Percentiles rank a stretch among this genome's conserved stretches.
phyloP scores from a whole-genome alignment of 306 rosid genomes.

The Albizia julibrissin region DNA sequence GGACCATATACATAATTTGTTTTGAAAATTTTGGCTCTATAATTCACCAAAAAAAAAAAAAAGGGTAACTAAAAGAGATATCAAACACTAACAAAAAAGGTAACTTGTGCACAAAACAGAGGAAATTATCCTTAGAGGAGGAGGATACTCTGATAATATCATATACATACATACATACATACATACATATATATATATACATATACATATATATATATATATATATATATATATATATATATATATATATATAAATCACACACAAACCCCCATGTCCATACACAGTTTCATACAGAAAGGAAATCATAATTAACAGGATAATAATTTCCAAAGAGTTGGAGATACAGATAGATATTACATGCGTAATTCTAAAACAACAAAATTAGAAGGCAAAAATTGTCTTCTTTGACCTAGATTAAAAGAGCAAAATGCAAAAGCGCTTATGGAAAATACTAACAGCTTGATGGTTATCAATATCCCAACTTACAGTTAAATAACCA shows the following conservation, averaged over 20 bases:
- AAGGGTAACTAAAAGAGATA: background rate
- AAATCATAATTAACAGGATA: slow-evolving; percentile 9
- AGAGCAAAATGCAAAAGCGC: slow-evolving; percentile 25
- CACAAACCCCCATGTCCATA: background rate
- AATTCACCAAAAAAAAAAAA: background rate
- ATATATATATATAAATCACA: too few species aligned
- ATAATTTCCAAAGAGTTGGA: slow-evolving; percentile 30
- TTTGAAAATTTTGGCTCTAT: background rate
- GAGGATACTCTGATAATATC: background rate
- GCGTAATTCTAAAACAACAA: background rate
- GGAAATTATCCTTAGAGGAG: slow-evolving; percentile 8
- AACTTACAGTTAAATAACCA: slow-evolving; percentile 43
- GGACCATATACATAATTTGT: background rate
- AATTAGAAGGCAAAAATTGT: slow-evolving; percentile 21
- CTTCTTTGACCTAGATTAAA: slow-evolving; percentile 1
- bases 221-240: too few species aligned
- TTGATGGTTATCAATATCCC: slow-evolving; percentile 41
- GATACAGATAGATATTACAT: slow-evolving; percentile 33
- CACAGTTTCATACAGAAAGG: slow-evolving; percentile 30
- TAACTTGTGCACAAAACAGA: background rate
- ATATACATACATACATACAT: background rate
- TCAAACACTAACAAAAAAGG: background rate
- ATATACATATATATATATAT: too few species aligned
- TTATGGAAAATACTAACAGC: slow-evolving; percentile 12
- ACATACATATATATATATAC: too few species aligned